Evolutionary conservation across 345 rosid genomes (phyloP), one percentile per base, ranked within the genome.

Genomic region (Ceriops decandra): DNA sequence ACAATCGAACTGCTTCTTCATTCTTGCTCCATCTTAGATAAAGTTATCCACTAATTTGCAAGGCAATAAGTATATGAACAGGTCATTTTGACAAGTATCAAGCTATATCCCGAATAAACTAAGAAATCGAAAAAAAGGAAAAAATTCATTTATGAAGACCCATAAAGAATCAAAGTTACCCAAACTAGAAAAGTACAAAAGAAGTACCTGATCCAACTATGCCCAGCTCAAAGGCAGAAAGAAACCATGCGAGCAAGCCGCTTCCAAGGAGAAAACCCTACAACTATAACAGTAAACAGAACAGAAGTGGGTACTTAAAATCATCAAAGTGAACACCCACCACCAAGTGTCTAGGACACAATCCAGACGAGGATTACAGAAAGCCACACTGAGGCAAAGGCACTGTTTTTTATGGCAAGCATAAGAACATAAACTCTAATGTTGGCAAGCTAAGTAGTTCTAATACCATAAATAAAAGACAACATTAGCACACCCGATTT

Each of bases 201-300:
- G 8, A 21, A 68, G 71, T 73, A 85, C 87, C 86, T 82, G 81
- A 78, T 80, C 76, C 30, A 69, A 75, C 62, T 67, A 7, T 72
- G 68, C 71, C 60, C 21, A 59, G 79, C 82, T 58, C 53, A 68
- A 82, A 52, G 49, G 24, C 33, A 52, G 24, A 60, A 64, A 21
- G 52, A 63, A 66, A 66, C 59, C 56, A 22, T 24, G 17, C 30
- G 42, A 49, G 20, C 2, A 62, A 52, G 68, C 67, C 49, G 38
- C 58, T 35, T 65, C 11, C 47, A 63, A 49, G 51, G 69, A 64
- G 47, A 68, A 66, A 69, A 63, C 52, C 74, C 72, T 62, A 46
- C 58, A 30, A 68, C 49, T 13, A 42, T 42, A 15, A 42, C 33
- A 64, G 64, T 20, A 38, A 52, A 63, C 53, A 49, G 16, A 20